Percentiles rank a stretch among this genome's conserved stretches.
Conservation (phyloP, 2,329 filamentous ascomycete genomes). For the Paraconiothyrium sp. region DNA sequence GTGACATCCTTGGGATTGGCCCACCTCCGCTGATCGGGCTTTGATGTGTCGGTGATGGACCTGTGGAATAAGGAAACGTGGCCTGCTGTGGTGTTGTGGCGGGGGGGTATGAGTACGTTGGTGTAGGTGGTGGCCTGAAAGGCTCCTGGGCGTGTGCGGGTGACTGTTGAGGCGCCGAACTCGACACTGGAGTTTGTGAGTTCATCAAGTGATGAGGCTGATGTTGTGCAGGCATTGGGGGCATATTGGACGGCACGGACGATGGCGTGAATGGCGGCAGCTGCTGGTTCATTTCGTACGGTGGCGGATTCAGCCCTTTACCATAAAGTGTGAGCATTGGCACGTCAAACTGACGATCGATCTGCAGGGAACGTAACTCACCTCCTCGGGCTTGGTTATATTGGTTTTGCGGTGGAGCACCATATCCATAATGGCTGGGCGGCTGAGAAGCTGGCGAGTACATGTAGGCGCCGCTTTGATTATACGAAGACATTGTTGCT, state of each 20-base stretch:
- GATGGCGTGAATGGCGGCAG: slow-evolving; percentile 70
- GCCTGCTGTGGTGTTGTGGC: slow-evolving; percentile 61
- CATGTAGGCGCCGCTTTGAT: slow-evolving; percentile 70
- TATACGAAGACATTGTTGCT: slow-evolving; percentile 67
- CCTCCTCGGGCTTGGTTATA: slow-evolving; percentile 49
- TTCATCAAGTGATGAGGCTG: slow-evolving; percentile 59
- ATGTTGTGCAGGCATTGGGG: slow-evolving; percentile 57
- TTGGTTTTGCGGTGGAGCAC: slow-evolving; percentile 41
- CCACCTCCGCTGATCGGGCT: slow-evolving; percentile 59
- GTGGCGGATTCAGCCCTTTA: slow-evolving; percentile 71
- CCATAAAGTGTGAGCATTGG: slow-evolving; percentile 67
- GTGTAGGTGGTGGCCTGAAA: slow-evolving; percentile 67
- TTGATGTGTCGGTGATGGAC: slow-evolving; percentile 60
- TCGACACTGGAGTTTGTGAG: slow-evolving; percentile 51
- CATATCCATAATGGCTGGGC: slow-evolving; percentile 65
- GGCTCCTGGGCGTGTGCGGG: slow-evolving; percentile 68
- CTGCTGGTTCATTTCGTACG: slow-evolving; percentile 69
- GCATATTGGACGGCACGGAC: slow-evolving; percentile 60
- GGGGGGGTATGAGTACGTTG: slow-evolving; percentile 67
- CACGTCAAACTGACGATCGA: slow-evolving; percentile 61
- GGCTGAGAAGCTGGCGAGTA: slow-evolving; percentile 66
- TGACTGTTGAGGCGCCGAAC: slow-evolving; percentile 54
- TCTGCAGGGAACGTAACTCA: slow-evolving; percentile 65
- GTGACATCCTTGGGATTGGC: slow-evolving; percentile 62
- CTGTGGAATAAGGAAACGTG: slow-evolving; percentile 59